Base-by-base conservation (phyloP, 1,139 yeast genomes). In the Kurtzmaniella quercitrusa region DNA sequence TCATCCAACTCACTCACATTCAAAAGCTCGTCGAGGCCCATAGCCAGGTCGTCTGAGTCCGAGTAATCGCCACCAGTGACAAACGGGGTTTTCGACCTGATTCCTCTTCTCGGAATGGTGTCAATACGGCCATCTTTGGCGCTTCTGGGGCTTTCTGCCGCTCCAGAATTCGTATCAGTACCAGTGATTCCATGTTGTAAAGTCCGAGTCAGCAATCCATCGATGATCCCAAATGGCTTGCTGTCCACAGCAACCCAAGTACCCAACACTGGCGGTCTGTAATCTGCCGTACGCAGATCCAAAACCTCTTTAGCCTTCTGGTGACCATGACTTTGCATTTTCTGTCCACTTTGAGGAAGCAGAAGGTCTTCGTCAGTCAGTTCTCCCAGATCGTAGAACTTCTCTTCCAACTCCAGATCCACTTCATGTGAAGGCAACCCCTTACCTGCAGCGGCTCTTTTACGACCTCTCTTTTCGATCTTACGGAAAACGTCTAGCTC, bases 161-260 rank as follows among this genome's bases (percentile, higher is more conserved):
- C 18, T 16, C 16, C 18, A 6, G 17, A 12, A 7, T 16, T 16
- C 12, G 11, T 31, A 29, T 29, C 42, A 24, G 4, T 14, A 15
- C 23, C 17, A 12, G 15, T 14, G 3, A 2, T 34, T 8, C 36
- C 41, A 21, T 18, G 12, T 24, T 33, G 46, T 45, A 90, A 70
- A 2, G 95, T 83, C 45, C 96, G 73, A 0, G 98, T 93, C 1
- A 95, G 82, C 29, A 88, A 73, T 5, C 98, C 98, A 60, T 93
- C 98, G 54, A 93, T 91, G 47, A 93, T 89, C 23, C 96, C 95
- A 63, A 86, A 89, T 0, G 96, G 97, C 54, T 88, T 82, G 42
- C 79, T 77, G 47, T 82, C 87, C 4, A 76, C 60, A 23, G 96
- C 86, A 12, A 84, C 81, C 95, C 98, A 93, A 1, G 96, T 85